Evolutionary conservation across 306 rosid species (phyloP), one percentile per base, ranked within the genome.

Genomic region (Biancaea sappan): DNA sequence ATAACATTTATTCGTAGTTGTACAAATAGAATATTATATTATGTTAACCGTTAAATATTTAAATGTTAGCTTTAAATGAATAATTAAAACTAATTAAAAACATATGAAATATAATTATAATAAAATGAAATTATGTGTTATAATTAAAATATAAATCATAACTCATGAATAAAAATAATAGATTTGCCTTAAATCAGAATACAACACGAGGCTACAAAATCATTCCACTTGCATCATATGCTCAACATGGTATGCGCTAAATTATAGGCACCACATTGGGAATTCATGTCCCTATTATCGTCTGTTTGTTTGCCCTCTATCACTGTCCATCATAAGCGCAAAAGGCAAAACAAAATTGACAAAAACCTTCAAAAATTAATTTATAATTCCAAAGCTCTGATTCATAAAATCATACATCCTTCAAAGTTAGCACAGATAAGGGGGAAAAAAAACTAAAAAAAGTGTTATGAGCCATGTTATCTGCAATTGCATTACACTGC

Each of bases 401-500:
- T 31, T 18, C 66, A 18, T 9, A 61, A 19, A 18, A 37, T 35
- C 19, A 4, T 46, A 3, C 2, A 4, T 14, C 46, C 22, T 18
- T 35, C 26, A n/a, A 29, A 18, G 25, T 13, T 9, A 32, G 34
- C 3, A 40, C 66, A 60, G 8, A 18, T 3, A 56, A 10, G 37
- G 62, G n/a, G n/a, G 3, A 11, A 40, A 40, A 43, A 12, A 43
- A 41, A 41, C 16, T 2, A 41, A 43, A 0, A 43, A 40, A n/a
- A n/a, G n/a, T n/a, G n/a, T 25, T 21, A 56, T 1, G 15, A 26
- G 31, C 14, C 48, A 19, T 19, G 29, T 29, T 21, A 47, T 62
- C n/a, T 19, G 48, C 31, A 35, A 60, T 34, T 62, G 25, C 41
- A 41, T 62, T 61, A 61, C 47, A 61, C 68, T 35, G 68, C 68